Conservation (phyloP, 225 moss, liverwort and hornwort species). For the Pseudisothecium myosuroides region DNA sequence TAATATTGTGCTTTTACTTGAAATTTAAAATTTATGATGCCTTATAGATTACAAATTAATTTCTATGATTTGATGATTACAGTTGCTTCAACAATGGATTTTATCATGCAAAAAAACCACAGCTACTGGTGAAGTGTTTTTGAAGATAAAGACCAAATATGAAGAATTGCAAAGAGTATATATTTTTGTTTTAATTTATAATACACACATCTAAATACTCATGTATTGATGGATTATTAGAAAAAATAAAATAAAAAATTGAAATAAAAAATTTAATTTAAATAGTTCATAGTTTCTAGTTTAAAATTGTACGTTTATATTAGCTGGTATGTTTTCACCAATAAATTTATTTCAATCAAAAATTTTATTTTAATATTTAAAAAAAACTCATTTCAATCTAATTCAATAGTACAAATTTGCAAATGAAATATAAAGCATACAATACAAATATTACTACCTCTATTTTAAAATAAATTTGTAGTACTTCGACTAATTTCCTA, state of each 20-base stretch:
- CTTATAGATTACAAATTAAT: no score
- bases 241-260: no score
- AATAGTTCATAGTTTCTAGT: neutral
- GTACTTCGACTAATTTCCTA: rapidly evolving
- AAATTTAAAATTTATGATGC: neutral
- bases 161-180: slow-evolving; percentile 25
- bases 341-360: neutral
- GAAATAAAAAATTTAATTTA: no score
- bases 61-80: neutral
- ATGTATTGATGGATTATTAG: no score
- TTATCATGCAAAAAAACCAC: slow-evolving; percentile 31
- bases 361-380: neutral
- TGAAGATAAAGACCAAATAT: slow-evolving; percentile 20
- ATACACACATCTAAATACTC: neutral
- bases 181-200: neutral
- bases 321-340: neutral
- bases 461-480: neutral
- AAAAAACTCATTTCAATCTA: no score
- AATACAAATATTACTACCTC: no score
- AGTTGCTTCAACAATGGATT: slow-evolving; percentile 50
- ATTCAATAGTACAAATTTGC: no score
- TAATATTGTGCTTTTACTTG: no score
- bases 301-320: neutral
- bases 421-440: neutral
- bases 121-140: neutral